Conservation (phyloP, 2,329 filamentous ascomycete species). For the Ophiostoma perfectum region DNA sequence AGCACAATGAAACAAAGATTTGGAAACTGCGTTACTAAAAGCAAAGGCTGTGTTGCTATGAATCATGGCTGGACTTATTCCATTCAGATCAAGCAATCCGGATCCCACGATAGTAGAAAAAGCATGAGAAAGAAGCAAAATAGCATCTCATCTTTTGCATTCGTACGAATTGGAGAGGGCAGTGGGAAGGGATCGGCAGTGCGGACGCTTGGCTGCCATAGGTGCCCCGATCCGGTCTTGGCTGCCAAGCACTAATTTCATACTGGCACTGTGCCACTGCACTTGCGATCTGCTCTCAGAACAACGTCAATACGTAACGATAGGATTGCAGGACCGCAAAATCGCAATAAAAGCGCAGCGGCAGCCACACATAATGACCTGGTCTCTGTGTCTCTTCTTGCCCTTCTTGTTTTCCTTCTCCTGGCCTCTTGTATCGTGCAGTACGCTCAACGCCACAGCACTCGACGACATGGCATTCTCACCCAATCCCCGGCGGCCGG, state of each 20-base stretch:
- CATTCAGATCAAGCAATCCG: not conserved
- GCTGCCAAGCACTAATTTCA: conserved; percentile 2
- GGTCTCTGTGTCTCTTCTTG: not conserved
- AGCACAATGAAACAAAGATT: no score
- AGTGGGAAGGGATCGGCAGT: not conserved
- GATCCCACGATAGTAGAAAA: not conserved
- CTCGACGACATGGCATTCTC: not conserved
- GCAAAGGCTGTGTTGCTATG: not conserved
- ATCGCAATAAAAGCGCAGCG: not conserved
- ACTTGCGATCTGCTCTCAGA: conserved; percentile 2
- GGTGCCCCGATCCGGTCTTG: conserved; percentile 3
- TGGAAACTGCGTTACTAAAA: not conserved
- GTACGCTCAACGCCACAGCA: not conserved
- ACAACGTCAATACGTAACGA: not conserved
- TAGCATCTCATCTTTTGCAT: not conserved
- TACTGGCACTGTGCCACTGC: not conserved
- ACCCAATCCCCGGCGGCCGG: not conserved
- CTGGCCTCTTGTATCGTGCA: not conserved
- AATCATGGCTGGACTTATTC: not conserved
- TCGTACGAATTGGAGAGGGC: conserved; percentile 7
- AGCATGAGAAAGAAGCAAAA: conserved; percentile 1
- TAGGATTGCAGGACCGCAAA: not conserved
- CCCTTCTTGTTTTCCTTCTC: not conserved
- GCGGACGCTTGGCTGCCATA: not conserved
- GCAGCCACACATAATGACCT: not conserved